Evolutionary conservation across 768 basidiomycete genomes (phyloP).

Genomic region (Psilocybe azurescens): DNA sequence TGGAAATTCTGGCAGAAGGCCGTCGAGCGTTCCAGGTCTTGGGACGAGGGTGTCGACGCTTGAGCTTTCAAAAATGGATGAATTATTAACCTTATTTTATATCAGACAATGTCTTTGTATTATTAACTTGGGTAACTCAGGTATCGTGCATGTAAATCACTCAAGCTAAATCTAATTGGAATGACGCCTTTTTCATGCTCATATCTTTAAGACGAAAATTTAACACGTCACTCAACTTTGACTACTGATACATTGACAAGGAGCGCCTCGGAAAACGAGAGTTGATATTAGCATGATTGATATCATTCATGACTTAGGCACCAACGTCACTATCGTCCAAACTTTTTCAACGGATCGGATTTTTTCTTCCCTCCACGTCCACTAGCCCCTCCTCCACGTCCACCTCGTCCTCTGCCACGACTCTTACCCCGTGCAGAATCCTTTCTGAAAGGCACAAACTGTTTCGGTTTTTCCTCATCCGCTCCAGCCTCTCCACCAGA

Average conservation of each 20-base stretch:
- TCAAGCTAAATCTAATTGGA: too few species aligned
- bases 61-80: neutral
- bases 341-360: slow-evolving; percentile 83
- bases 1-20: slow-evolving; percentile 91
- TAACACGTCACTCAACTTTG: too few species aligned
- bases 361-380: slow-evolving; percentile 72
- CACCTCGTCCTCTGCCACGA: slow-evolving; percentile 60
- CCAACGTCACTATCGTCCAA: slow-evolving; percentile 43
- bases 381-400: slow-evolving; percentile 53
- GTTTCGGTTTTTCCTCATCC: slow-evolving; percentile 38
- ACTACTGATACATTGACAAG: too few species aligned
- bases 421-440: slow-evolving; percentile 53
- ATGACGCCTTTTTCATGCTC: too few species aligned
- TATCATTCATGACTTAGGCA: neutral
- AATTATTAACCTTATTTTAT: slow-evolving; percentile 3
- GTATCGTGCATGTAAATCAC: neutral
- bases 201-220: too few species aligned
- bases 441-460: slow-evolving; percentile 81
- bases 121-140: neutral
- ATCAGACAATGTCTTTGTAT: slow-evolving; percentile 3
- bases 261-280: neutral
- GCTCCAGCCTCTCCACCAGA: slow-evolving; percentile 39
- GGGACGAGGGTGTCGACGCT: slow-evolving; percentile 66
- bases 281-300: neutral
- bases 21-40: slow-evolving; percentile 80